phyloP scores from a whole-genome alignment of 129 eudicot species.

The Chrysanthemum makinoi region DNA sequence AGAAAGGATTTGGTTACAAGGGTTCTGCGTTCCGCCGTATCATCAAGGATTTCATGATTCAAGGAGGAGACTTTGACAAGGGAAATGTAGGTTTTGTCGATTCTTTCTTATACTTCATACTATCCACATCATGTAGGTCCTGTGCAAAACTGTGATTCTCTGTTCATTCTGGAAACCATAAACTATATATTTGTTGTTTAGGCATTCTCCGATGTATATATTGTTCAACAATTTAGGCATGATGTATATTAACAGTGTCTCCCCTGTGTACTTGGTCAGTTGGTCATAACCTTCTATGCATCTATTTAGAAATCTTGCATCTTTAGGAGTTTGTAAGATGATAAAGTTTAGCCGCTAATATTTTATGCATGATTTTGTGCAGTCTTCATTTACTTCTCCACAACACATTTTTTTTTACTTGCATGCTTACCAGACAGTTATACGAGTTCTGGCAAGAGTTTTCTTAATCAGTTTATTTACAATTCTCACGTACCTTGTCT shows the following conservation, averaged over 20 bases:
- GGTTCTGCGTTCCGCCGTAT: slow-evolving; percentile 92
- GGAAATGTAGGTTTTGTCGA: slow-evolving; percentile 66
- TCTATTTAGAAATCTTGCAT: background rate
- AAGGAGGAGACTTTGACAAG: slow-evolving; percentile 94
- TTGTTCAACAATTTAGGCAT: background rate
- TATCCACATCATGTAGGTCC: background rate
- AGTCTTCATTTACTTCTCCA: too few species aligned
- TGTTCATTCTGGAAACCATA: background rate
- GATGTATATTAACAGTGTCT: too few species aligned
- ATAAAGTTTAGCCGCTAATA: background rate
- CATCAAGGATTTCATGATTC: slow-evolving; percentile 95
- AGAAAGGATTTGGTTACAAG: slow-evolving; percentile 91
- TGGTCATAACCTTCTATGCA: background rate
- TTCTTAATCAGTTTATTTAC: too few species aligned
- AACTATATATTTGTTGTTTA: background rate
- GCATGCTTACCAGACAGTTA: too few species aligned
- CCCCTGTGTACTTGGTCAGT: background rate
- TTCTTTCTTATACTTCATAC: background rate
- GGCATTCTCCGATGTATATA: background rate
- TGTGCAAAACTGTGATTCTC: background rate
- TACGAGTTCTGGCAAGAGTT: too few species aligned
- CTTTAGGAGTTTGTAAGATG: background rate
- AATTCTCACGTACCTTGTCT: too few species aligned
- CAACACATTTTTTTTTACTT: too few species aligned
- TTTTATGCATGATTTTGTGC: too few species aligned